phyloP scores from a whole-genome alignment of 176 grass and related monocot species.

The Hordeum marinum region DNA sequence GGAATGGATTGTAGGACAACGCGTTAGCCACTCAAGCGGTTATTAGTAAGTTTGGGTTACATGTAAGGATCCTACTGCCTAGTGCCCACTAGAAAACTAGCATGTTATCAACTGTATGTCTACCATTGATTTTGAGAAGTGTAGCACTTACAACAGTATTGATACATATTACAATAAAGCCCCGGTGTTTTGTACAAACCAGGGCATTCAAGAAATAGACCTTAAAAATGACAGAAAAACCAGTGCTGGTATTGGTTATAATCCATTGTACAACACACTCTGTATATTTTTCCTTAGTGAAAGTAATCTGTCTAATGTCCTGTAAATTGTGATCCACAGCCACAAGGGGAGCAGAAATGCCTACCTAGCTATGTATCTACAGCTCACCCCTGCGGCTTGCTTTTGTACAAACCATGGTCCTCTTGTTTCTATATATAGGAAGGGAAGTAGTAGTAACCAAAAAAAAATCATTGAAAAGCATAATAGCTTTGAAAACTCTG shows the following conservation, averaged over 20 bases:
- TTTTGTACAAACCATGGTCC: slow-evolving; percentile 13
- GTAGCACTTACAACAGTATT: background rate
- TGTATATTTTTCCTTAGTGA: background rate
- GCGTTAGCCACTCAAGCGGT: background rate
- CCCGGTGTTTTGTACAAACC: too few relatives aligned
- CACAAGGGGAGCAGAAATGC: slow-evolving; percentile 20
- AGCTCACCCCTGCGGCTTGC: slow-evolving; percentile 9
- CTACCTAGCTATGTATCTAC: slow-evolving; percentile 42
- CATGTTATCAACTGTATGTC: background rate
- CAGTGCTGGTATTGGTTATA: background rate
- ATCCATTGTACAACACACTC: background rate
- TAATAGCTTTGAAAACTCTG: background rate
- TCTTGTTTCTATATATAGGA: slow-evolving; percentile 23
- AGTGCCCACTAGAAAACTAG: background rate
- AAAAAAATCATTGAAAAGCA: background rate
- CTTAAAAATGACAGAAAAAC: background rate
- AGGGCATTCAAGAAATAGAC: too few relatives aligned
- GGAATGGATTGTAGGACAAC: background rate
- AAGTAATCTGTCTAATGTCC: background rate
- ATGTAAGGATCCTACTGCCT: background rate
- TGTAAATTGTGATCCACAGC: background rate
- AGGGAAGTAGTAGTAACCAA: background rate
- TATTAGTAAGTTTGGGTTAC: background rate
- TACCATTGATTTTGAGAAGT: background rate
- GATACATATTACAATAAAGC: background rate